These are phyloP conservation scores for Huntiella decipiens DNA, from an alignment of 2,329 filamentous ascomycete genomes.

Conservation along the genomic window DNA sequence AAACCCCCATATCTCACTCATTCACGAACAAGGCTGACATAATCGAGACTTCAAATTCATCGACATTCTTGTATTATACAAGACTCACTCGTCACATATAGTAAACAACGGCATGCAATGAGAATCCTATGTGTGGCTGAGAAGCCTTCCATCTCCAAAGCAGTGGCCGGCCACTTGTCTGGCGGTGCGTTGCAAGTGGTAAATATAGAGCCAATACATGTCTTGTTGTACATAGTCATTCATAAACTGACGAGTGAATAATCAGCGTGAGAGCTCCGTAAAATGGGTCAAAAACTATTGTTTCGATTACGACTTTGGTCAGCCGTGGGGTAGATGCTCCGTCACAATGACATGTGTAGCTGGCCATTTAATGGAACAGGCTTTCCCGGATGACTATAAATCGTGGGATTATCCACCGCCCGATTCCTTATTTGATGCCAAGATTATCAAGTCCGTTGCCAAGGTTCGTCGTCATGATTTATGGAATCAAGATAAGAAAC, in stretches of 20 bases:
- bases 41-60: no score
- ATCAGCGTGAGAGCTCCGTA: conserved; percentile 47
- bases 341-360: conserved; percentile 90
- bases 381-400: conserved; percentile 56
- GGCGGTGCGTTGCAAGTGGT: conserved; percentile 57
- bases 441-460: conserved; percentile 48
- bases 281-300: conserved; percentile 85
- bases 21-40: no score
- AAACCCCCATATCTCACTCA: no score
- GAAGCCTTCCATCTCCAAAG: conserved; percentile 86
- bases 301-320: conserved; percentile 75
- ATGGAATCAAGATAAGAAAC: background rate
- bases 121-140: conserved; percentile 37
- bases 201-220: conserved; percentile 18
- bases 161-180: conserved; percentile 74
- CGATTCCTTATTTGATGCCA: conserved; percentile 60
- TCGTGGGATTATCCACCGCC: conserved; percentile 71
- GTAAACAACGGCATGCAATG: conserved; percentile 19
- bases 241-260: conserved; percentile 13
- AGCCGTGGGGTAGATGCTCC: conserved; percentile 57
- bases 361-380: conserved; percentile 67
- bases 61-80: no score
- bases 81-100: no score
- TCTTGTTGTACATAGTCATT: no score
- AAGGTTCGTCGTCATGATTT: conserved; percentile 28